Percentiles rank a stretch among this genome's conserved stretches.
These are phyloP conservation scores for Aeschynomene evenia DNA, from an alignment of 306 rosid genomes.

Conservation along the genomic window DNA sequence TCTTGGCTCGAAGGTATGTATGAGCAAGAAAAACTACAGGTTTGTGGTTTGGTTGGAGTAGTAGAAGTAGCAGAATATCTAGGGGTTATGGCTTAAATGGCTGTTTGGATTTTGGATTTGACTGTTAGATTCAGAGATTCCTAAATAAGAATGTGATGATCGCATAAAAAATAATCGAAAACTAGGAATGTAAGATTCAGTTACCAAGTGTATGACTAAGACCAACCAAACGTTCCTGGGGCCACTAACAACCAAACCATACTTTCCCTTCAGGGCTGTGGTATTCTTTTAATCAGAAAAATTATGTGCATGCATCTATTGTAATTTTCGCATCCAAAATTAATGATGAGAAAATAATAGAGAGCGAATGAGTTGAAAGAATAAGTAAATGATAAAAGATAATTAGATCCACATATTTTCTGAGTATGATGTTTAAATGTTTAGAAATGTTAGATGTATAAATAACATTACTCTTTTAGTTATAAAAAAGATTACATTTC, in stretches of 20 bases:
- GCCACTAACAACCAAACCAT: not conserved
- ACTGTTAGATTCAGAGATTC: constrained; percentile 28
- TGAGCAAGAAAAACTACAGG: not conserved
- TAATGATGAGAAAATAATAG: no score
- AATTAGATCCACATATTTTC: no score
- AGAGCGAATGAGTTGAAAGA: no score
- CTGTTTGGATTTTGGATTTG: constrained; percentile 21
- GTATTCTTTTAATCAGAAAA: no score
- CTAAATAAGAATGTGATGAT: constrained; percentile 9
- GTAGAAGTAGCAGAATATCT: not conserved
- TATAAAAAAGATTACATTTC: no score
- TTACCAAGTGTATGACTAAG: not conserved
- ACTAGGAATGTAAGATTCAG: constrained; percentile 22
- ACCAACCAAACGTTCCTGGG: constrained; percentile 26
- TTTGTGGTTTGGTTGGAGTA: not conserved
- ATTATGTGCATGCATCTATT: no score
- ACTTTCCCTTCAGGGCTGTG: constrained; percentile 25
- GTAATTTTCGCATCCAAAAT: no score
- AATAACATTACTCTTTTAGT: no score
- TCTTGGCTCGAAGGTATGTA: not conserved
- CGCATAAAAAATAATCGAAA: not conserved
- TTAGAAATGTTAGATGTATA: no score
- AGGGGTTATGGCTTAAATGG: constrained; percentile 7
- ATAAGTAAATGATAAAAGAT: no score
- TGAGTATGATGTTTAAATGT: no score